These are phyloP conservation scores for Termitomyces sp. DNA, from an alignment of 768 basidiomycete genomes.

Conservation along the genomic window DNA sequence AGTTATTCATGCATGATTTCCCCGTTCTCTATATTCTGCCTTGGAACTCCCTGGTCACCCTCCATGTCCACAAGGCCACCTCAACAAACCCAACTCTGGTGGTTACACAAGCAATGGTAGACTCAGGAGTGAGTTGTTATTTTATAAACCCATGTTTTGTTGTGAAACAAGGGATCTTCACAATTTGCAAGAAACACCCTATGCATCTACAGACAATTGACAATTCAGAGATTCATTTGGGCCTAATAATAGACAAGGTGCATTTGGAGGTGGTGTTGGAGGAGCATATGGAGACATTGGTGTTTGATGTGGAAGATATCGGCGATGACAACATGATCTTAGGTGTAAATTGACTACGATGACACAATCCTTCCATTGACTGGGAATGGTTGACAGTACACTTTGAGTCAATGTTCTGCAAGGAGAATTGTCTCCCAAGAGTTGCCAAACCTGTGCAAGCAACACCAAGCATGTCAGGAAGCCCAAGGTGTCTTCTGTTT, in stretches of 20 bases:
- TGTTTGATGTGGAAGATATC: background rate
- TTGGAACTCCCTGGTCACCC: no score
- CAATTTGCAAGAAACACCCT: background rate
- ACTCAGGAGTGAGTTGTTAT: no score
- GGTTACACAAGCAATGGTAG: background rate
- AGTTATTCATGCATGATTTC: no score
- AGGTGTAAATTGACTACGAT: background rate
- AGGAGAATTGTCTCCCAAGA: no score
- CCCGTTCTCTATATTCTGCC: no score
- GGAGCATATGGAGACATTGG: background rate
- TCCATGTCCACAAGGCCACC: no score
- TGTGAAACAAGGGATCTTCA: background rate
- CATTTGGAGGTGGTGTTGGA: background rate
- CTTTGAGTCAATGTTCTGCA: background rate
- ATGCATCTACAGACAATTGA: background rate
- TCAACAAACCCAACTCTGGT: background rate
- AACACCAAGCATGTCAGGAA: no score
- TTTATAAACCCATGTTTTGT: no score
- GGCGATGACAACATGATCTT: background rate
- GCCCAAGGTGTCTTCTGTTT: no score
- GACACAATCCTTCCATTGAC: background rate
- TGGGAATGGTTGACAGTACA: background rate
- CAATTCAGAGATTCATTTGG: no score
- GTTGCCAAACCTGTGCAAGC: no score
- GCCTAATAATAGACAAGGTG: background rate